Base-by-base conservation (phyloP, 768 basidiomycete genomes). In the Pholiota molesta region DNA sequence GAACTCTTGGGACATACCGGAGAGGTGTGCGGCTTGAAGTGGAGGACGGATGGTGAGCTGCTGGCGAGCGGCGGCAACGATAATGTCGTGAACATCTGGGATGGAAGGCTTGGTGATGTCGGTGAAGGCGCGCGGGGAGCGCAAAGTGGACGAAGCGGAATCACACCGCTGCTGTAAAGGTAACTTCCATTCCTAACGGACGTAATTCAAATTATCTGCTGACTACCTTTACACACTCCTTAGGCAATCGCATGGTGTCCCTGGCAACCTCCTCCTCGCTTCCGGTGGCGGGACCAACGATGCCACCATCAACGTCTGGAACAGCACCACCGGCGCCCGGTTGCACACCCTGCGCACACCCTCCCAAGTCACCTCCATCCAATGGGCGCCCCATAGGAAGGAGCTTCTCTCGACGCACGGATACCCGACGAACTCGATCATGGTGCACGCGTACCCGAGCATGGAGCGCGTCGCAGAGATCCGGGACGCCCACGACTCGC, bases 61-160 rank as follows among this genome's bases (percentile, higher is more conserved):
- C 81, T 99, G 23, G 97, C 97, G 0, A 95, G 93, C 66, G 97
- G 97, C 2, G 97, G 95, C 0, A 97, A 99, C 71, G 97, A 99
- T 74, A 98, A 99, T 65, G 95, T 97, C 19, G 95, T 99, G 57
- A 97, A 97, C 70, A 90, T 97, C 54, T 99, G 97, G 97, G 97
- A 99, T 67, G 92, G 90, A 6, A 83, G 92, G 58, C 79, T 92
- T 0, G 85, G 86, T 0, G 84, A 86, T 63, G 83, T 83, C 1
- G 79, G 74, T 3, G 78, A 79, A 62, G 81, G 81, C 13, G 77
- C 83, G 3, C 73, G 84, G 87, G 83, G 2, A 83, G 75, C 71
- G 87, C 94, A 0, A 95, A 94, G 71, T 95, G 93, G 92, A 92
- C 91, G 23, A 95, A 96, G 75, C 79, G 90, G 51, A 95, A 93